Evolutionary conservation across 768 basidiomycete genomes (phyloP), one percentile per base, ranked within the genome.

Genomic region (Steccherinum ochraceum): DNA sequence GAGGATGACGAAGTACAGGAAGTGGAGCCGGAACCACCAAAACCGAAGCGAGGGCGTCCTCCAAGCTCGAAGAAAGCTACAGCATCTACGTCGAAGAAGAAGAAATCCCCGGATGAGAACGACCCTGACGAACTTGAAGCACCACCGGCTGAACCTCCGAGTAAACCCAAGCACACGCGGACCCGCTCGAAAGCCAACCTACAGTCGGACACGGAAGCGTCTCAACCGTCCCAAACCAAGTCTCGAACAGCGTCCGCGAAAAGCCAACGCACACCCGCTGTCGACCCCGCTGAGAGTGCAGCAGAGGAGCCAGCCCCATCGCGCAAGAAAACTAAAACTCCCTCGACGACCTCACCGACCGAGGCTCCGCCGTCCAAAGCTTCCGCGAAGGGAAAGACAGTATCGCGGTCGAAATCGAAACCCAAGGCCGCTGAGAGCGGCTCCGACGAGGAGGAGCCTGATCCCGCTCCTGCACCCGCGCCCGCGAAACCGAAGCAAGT

Each of bases 1-100:
- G 64, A 64, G 19, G 59, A 62, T 2, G 58, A 58, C 2, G 53
- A 52, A 10, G 56, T 54, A 4, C 61, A 52, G 23, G 30, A 35
- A 35, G 50, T 24, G 16, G 49, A 41, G 12, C 41, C 42, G 40
- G 51, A 48, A 12, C 40, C 25, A 47, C 7, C 30, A 7, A 60
- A 61, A 47, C 53, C 52, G 18, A 60, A 59, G 42, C 59, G 51
- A 12, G 54, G 25, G 16, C 44, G 50, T 27, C 25, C 59, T 41
- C 41, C 56, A 52, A 21, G 55, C 47, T 39, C 40, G 45, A 50
- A 52, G 44, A 35, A 40, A 21, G 27, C 48, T 12, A 26, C 43
- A 19, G 20, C 40, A 23, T 23, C 24, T 2, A 11, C 27, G n/a
- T 24, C 45, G 35, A 42, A 26, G 39, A 19, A n/a, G 39, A 41